A percentile compares a stretch with the other conserved stretches of the same genome.
These are phyloP conservation scores for Coniochaeta hoffmannii DNA, from an alignment of 2,329 filamentous ascomycete species.

Conservation along the genomic window DNA sequence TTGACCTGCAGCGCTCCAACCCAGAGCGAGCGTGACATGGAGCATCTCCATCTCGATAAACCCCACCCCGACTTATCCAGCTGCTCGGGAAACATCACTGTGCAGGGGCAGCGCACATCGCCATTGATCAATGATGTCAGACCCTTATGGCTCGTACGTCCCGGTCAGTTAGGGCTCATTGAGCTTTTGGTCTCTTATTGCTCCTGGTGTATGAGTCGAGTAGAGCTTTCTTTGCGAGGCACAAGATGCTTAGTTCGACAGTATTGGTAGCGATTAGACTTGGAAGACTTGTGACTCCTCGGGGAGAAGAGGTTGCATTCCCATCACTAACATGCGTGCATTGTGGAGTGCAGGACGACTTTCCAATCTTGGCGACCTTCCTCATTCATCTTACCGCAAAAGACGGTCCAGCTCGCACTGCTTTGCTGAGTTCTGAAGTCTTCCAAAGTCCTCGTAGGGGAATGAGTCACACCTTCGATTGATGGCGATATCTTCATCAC, in stretches of 20 bases:
- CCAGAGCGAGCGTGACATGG: neutral
- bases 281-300: neutral
- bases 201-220: too few relatives aligned
- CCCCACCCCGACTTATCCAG: neutral
- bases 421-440: too few relatives aligned
- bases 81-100: neutral
- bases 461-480: neutral
- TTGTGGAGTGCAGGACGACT: neutral
- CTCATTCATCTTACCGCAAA: neutral
- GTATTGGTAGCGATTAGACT: too few relatives aligned
- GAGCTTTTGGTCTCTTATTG: neutral
- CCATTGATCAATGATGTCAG: conserved; percentile 1
- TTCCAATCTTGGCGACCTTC: neutral
- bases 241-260: too few relatives aligned
- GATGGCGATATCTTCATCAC: neutral
- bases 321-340: neutral
- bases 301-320: neutral
- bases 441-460: neutral
- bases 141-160: neutral
- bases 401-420: neutral
- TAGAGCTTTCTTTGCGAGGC: too few relatives aligned
- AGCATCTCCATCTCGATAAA: neutral
- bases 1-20: neutral
- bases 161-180: neutral
- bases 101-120: neutral